Conservation (phyloP, 2,329 filamentous ascomycete species). For the Colletotrichum sp. region DNA sequence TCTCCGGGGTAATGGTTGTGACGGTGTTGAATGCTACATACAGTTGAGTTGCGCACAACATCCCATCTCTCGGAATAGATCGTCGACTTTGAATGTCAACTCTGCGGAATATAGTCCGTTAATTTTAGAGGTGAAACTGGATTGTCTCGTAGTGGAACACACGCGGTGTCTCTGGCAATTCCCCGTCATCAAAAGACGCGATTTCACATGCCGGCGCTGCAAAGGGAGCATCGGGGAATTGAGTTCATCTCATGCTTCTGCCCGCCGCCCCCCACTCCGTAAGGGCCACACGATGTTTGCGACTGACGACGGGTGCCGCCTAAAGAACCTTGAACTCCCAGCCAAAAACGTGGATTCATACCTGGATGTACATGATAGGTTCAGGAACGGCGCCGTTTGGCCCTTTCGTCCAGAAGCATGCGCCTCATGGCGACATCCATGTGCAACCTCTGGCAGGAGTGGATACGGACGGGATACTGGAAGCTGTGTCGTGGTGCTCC, state of each 20-base stretch:
- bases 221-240: neutral
- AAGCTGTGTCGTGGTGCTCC: neutral
- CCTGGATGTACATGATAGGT: neutral
- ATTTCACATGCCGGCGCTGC: neutral
- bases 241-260: constrained; percentile 2
- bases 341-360: neutral
- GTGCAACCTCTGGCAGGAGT: neutral
- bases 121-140: neutral
- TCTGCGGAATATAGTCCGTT: neutral
- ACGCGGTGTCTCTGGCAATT: neutral
- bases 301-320: neutral
- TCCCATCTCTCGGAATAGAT: rapidly evolving
- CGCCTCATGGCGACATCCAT: neutral
- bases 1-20: neutral
- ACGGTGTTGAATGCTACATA: neutral
- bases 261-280: neutral
- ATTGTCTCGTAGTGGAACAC: neutral
- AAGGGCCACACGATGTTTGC: neutral
- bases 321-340: neutral
- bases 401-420: neutral
- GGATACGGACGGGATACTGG: neutral
- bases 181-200: neutral
- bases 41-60: neutral
- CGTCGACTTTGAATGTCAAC: neutral
- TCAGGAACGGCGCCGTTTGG: neutral